A percentile compares a stretch with the other conserved stretches of the same genome.
Conservation (phyloP, 192 early-diverging fungal genomes). For the Umbelopsis isabellina region DNA sequence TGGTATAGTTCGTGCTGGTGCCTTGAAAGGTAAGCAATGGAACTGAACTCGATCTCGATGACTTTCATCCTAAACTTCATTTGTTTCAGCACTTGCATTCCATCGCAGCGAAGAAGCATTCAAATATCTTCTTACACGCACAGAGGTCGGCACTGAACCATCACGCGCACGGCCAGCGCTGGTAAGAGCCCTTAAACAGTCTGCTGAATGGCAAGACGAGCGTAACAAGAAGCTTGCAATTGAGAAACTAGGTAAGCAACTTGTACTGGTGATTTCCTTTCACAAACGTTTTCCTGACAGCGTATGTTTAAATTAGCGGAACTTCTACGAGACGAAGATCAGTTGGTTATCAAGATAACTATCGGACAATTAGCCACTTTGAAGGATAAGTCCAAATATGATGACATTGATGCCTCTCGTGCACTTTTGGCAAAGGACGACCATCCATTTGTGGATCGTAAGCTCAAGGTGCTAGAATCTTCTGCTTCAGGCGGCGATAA, state of each 20-base stretch:
- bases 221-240: constrained; percentile 22
- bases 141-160: constrained; percentile 27
- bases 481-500: background rate
- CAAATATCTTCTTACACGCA: constrained; percentile 36
- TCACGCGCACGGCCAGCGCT: constrained; percentile 5
- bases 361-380: constrained; percentile 4
- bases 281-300: background rate
- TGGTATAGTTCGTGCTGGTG: constrained; percentile 40
- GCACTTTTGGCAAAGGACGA: constrained; percentile 21
- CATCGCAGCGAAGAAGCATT: constrained; percentile 45
- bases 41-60: background rate
- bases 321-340: constrained; percentile 15
- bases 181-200: background rate
- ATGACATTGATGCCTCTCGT: constrained; percentile 17
- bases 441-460: constrained; percentile 22
- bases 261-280: background rate
- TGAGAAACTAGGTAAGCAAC: constrained; percentile 26
- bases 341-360: background rate
- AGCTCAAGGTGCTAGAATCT: constrained; percentile 12
- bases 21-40: constrained; percentile 38
- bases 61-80: background rate
- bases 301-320: constrained; percentile 11
- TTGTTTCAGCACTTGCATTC: constrained; percentile 32
- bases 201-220: constrained; percentile 29
- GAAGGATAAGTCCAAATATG: background rate